Percentiles rank a stretch among this genome's conserved stretches.
Conservation (phyloP, 2,329 filamentous ascomycete species). For the Elsinoe australis region DNA sequence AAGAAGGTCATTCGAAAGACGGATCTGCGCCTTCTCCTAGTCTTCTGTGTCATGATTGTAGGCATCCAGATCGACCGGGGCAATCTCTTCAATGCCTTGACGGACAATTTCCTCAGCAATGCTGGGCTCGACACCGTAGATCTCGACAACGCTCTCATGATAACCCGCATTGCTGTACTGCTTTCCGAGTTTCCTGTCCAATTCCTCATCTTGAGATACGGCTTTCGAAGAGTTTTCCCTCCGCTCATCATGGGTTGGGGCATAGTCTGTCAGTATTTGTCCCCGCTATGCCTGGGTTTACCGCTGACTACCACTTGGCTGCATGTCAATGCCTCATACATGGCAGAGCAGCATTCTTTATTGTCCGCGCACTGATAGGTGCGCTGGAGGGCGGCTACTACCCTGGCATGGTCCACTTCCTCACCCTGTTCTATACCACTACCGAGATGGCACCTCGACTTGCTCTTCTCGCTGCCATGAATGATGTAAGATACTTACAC, state of each 20-base stretch:
- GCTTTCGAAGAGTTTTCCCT: constrained; percentile 19
- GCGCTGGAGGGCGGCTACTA: constrained; percentile 21
- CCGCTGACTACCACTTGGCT: constrained; percentile 7
- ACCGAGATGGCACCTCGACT: constrained; percentile 19
- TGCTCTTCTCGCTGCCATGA: constrained; percentile 13
- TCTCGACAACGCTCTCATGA: constrained; percentile 20
- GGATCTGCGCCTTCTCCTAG: constrained; percentile 19
- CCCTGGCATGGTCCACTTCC: constrained; percentile 20
- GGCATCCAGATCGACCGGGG: constrained; percentile 19
- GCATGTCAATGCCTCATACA: constrained; percentile 18
- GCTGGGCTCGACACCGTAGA: constrained; percentile 18
- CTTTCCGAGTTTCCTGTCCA: constrained; percentile 21
- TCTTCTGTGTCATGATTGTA: constrained; percentile 20
- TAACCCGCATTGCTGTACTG: constrained; percentile 12
- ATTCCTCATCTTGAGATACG: constrained; percentile 20
- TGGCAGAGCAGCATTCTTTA: constrained; percentile 18
- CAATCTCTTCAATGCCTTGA: constrained; percentile 21
- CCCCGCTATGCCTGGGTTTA: no score
- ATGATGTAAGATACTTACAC: constrained; percentile 12
- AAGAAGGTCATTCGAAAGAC: constrained; percentile 19
- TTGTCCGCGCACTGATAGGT: constrained; percentile 18
- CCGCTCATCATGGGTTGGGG: constrained; percentile 20
- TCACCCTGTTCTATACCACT: constrained; percentile 21
- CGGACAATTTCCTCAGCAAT: constrained; percentile 20
- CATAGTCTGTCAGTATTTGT: constrained; percentile 16